A percentile compares a stretch with the other conserved stretches of the same genome.
These are phyloP conservation scores for Skeletonema grethae DNA, from an alignment of 108 stramenopile genomes.

Conservation along the genomic window DNA sequence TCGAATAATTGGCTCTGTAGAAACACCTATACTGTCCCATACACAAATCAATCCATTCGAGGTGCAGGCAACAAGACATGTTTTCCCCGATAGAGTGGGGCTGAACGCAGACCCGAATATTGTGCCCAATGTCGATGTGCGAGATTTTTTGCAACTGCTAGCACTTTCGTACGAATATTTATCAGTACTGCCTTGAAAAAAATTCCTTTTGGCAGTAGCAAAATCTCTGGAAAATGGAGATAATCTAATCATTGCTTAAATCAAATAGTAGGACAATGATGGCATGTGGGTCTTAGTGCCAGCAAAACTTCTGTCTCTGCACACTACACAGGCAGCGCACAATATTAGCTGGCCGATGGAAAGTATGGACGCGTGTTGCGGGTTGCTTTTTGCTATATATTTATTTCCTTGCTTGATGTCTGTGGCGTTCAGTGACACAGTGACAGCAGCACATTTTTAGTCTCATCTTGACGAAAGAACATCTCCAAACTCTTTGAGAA, in stretches of 20 bases:
- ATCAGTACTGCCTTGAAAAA: slow-evolving; percentile 14
- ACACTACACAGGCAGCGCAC: too few species aligned
- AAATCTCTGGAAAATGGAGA: background rate
- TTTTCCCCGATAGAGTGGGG: background rate
- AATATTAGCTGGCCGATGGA: too few species aligned
- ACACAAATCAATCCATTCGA: slow-evolving; percentile 32
- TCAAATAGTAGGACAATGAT: too few species aligned
- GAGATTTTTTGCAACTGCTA: background rate
- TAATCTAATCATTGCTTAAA: background rate
- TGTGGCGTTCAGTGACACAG: too few species aligned
- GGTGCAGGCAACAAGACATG: slow-evolving; percentile 32
- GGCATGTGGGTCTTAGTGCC: too few species aligned
- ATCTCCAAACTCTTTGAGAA: too few species aligned
- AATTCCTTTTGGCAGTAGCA: slow-evolving; percentile 13
- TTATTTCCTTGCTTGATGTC: too few species aligned
- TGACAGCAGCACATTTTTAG: too few species aligned
- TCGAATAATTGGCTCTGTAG: slow-evolving; percentile 4
- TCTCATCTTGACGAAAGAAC: too few species aligned
- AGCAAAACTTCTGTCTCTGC: too few species aligned
- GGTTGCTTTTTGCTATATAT: too few species aligned
- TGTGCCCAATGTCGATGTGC: slow-evolving; percentile 4
- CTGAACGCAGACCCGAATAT: slow-evolving; percentile 38
- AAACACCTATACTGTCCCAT: slow-evolving; percentile 14
- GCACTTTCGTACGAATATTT: slow-evolving; percentile 3
- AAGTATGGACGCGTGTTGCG: too few species aligned